Conservation (phyloP, 2,329 filamentous ascomycete species). For the Fusarium buharicum region DNA sequence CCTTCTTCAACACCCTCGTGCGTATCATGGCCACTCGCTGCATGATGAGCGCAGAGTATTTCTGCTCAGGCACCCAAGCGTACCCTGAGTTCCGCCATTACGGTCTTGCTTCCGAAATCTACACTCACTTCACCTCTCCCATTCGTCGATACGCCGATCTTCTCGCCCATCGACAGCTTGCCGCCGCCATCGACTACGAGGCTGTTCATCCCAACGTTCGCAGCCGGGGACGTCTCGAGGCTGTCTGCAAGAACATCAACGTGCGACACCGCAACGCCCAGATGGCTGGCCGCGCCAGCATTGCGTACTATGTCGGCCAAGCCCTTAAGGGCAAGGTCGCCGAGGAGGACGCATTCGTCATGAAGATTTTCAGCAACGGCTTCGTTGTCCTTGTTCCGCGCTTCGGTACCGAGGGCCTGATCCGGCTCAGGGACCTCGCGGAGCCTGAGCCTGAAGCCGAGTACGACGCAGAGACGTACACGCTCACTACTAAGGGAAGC, state of each 20-base stretch:
- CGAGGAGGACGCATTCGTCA: constrained; percentile 93
- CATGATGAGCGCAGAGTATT: constrained; percentile 99
- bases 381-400: constrained; percentile 95
- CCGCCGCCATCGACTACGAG: constrained; percentile 94
- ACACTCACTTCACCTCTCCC: constrained; percentile 97
- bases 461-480: constrained; percentile 89
- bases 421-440: constrained; percentile 84
- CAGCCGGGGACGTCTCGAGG: constrained; percentile 85
- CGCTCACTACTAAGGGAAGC: constrained; percentile 69
- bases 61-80: constrained; percentile 91
- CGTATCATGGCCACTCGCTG: constrained; percentile 97
- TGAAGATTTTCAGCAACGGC: constrained; percentile 97
- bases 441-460: constrained; percentile 80
- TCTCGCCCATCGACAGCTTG: constrained; percentile 91
- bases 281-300: constrained; percentile 90
- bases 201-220: constrained; percentile 82
- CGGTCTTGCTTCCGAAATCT: constrained; percentile 94
- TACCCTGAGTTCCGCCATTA: constrained; percentile 98
- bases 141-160: constrained; percentile 98
- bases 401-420: constrained; percentile 94
- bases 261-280: constrained; percentile 96
- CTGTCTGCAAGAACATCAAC: constrained; percentile 98
- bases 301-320: constrained; percentile 98
- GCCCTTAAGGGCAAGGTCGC: constrained; percentile 81
- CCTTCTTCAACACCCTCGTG: constrained; percentile 98